These are phyloP conservation scores for Fusarium fujikuroi DNA, from an alignment of 2,329 filamentous ascomycete genomes.

Conservation along the genomic window DNA sequence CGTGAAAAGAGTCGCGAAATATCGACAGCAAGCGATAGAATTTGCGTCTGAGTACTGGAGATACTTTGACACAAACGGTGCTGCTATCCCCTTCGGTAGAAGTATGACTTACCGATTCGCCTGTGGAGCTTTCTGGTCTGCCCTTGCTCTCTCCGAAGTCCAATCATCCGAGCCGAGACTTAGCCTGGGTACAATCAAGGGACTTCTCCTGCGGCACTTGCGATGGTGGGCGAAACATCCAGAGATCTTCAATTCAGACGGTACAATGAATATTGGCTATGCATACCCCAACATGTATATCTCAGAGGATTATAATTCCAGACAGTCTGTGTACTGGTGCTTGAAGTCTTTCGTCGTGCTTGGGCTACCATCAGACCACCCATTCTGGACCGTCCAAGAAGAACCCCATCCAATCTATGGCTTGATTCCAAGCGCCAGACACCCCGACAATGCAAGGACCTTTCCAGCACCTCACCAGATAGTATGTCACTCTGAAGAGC, in stretches of 20 bases:
- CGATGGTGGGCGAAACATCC: slow-evolving; percentile 58
- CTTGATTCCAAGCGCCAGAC: background rate
- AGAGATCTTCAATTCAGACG: slow-evolving; percentile 60
- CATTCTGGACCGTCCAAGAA: slow-evolving; percentile 60
- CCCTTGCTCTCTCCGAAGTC: slow-evolving; percentile 54
- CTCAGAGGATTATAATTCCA: slow-evolving; percentile 66
- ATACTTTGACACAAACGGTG: slow-evolving; percentile 59
- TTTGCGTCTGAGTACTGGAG: slow-evolving; percentile 55
- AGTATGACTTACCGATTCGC: slow-evolving; percentile 63
- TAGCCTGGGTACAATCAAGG: slow-evolving; percentile 57
- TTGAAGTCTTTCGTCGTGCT: slow-evolving; percentile 60
- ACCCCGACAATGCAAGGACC: background rate
- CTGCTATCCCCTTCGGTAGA: slow-evolving; percentile 63
- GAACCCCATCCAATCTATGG: slow-evolving; percentile 31
- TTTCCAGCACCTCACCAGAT: slow-evolving; percentile 54
- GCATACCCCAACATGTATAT: slow-evolving; percentile 54
- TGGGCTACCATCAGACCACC: slow-evolving; percentile 48
- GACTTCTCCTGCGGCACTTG: slow-evolving; percentile 60
- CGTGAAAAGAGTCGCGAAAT: slow-evolving; percentile 37
- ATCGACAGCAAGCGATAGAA: slow-evolving; percentile 18
- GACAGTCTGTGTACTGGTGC: slow-evolving; percentile 65
- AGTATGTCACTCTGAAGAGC: slow-evolving; percentile 52
- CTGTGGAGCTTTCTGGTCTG: slow-evolving; percentile 61
- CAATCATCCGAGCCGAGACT: slow-evolving; percentile 54
- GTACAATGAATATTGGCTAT: slow-evolving; percentile 59